Conservation (phyloP, 768 basidiomycete species). For the Cystobasidiopsis lactophilus region DNA sequence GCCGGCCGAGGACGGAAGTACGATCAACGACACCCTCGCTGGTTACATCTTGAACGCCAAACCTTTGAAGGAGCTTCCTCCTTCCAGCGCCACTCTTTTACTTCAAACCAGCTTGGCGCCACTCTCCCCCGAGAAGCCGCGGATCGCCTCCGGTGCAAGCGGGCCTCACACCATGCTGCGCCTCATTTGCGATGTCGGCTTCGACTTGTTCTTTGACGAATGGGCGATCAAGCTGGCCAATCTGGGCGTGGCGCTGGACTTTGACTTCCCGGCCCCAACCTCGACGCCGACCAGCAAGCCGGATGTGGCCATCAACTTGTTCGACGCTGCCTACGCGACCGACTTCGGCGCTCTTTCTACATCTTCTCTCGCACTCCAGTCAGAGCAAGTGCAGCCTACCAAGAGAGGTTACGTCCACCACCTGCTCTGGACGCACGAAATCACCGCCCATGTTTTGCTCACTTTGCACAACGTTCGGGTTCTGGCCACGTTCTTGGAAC, state of each 20-base stretch:
- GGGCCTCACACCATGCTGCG: constrained; percentile 51
- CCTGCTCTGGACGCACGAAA: constrained; percentile 68
- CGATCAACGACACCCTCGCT: neutral
- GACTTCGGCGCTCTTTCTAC: constrained; percentile 41
- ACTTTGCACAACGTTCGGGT: constrained; percentile 53
- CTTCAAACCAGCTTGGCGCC: constrained; percentile 38
- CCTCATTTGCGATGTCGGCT: constrained; percentile 40
- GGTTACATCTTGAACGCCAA: neutral
- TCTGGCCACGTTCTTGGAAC: constrained; percentile 20
- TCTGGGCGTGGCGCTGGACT: constrained; percentile 55
- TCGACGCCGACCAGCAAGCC: constrained; percentile 12
- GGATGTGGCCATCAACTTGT: constrained; percentile 53
- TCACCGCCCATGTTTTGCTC: constrained; percentile 59
- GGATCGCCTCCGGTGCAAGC: constrained; percentile 36
- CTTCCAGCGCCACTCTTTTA: constrained; percentile 26
- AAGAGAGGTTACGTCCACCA: constrained; percentile 59
- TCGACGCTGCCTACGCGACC: constrained; percentile 34
- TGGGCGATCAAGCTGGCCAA: constrained; percentile 51
- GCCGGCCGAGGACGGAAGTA: constrained; percentile 30
- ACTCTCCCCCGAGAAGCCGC: constrained; percentile 38
- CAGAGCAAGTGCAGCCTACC: constrained; percentile 36
- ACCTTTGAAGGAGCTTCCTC: neutral
- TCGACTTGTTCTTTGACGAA: constrained; percentile 52
- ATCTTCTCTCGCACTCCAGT: constrained; percentile 22
- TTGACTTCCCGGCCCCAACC: constrained; percentile 36